Evolutionary conservation across 2,329 filamentous ascomycete species (phyloP).

Genomic region (Aspergillus udagawae): DNA sequence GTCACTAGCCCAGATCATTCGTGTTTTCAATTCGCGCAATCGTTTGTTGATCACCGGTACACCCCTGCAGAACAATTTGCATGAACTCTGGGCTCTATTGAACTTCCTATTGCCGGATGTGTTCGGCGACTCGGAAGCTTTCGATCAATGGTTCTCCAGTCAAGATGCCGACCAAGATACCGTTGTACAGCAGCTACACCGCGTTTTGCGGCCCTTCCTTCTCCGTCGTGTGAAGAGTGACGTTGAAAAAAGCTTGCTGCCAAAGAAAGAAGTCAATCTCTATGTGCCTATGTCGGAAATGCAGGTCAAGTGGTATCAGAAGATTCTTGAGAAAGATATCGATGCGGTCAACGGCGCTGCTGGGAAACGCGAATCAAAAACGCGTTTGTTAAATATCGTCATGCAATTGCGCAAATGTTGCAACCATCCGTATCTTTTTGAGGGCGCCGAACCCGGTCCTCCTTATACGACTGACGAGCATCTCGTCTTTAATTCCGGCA

Average conservation of each 20-base stretch:
- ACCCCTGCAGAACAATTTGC: conserved; percentile 93
- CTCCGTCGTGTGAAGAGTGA: conserved; percentile 95
- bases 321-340: conserved; percentile 98
- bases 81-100: conserved; percentile 94
- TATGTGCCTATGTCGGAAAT: conserved; percentile 99
- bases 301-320: conserved; percentile 99
- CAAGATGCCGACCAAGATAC: conserved; percentile 89
- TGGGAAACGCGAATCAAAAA: conserved; percentile 97
- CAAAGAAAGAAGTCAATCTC: conserved; percentile 95
- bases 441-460: conserved; percentile 92
- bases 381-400: conserved; percentile 92
- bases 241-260: conserved; percentile 93
- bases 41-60: conserved; percentile 94
- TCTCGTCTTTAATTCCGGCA: conserved; percentile 85
- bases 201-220: conserved; percentile 87
- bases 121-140: conserved; percentile 93
- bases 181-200: conserved; percentile 92
- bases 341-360: conserved; percentile 96
- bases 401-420: conserved; percentile 99
- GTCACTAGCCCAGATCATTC: conserved; percentile 91
- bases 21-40: conserved; percentile 92
- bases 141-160: conserved; percentile 95
- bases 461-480: conserved; percentile 98
- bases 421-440: conserved; percentile 97
- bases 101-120: conserved; percentile 98